phyloP scores from a whole-genome alignment of 208 protist species.

The Acanthamoeba sp. region DNA sequence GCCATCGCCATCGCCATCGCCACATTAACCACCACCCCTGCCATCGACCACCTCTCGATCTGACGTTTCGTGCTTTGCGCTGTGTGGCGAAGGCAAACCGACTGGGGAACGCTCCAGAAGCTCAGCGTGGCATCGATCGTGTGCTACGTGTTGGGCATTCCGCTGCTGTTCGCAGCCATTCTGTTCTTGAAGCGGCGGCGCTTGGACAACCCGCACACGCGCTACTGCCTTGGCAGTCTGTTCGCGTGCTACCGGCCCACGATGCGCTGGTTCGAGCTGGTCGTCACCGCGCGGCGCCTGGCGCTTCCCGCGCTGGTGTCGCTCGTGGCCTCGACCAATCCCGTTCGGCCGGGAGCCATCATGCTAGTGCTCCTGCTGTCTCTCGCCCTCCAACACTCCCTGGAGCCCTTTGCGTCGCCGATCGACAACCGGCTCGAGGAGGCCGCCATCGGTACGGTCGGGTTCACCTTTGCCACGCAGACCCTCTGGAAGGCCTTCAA shows the following conservation, averaged over 20 bases:
- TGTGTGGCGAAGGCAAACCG: background rate
- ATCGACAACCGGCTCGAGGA: slow-evolving; percentile 7
- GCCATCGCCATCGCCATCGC: background rate
- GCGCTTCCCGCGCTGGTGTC: background rate
- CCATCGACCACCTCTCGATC: background rate
- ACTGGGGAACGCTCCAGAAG: background rate
- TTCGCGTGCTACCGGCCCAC: background rate
- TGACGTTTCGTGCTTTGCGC: background rate
- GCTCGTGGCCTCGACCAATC: background rate
- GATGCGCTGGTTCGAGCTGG: slow-evolving; percentile 28
- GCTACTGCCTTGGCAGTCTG: slow-evolving; percentile 29
- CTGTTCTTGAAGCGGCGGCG: background rate
- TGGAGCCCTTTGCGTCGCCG: background rate
- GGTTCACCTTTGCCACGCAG: slow-evolving; percentile 23
- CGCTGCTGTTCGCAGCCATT: background rate
- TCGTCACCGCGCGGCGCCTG: background rate
- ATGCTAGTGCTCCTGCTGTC: background rate
- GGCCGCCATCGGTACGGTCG: background rate
- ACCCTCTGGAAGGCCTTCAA: background rate
- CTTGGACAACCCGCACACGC: background rate
- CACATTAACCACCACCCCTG: background rate
- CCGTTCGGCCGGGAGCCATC: background rate
- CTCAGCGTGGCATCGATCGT: background rate
- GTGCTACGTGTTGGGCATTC: background rate
- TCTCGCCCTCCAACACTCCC: background rate